Evolutionary conservation across 495 filamentous ascomycete genomes (phyloP).

Genomic region (Aspergillus steynii): DNA sequence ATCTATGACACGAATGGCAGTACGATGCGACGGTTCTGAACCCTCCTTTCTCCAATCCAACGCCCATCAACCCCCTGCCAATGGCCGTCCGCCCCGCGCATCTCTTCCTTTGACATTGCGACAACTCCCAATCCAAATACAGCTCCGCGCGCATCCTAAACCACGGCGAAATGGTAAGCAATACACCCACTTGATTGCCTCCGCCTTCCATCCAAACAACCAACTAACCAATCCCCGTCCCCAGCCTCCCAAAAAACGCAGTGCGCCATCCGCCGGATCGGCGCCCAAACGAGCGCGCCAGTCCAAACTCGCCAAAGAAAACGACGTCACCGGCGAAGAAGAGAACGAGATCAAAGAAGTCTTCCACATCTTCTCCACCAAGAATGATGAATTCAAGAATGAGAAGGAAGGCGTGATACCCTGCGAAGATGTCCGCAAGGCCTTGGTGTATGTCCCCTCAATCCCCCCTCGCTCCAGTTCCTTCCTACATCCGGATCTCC

Average conservation of each 20-base stretch:
- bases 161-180: conserved; percentile 7
- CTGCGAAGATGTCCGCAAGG: conserved; percentile 76
- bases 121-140: neutral
- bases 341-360: conserved; percentile 90
- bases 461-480: conserved; percentile 7
- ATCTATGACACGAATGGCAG: neutral
- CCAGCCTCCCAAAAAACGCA: conserved; percentile 45
- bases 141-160: neutral
- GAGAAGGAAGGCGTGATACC: conserved; percentile 74
- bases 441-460: conserved; percentile 65
- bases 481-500: neutral
- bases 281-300: conserved; percentile 52
- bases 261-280: conserved; percentile 27
- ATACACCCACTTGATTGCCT: neutral
- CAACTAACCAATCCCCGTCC: conserved; percentile 1
- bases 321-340: conserved; percentile 78
- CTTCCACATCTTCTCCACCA: conserved; percentile 71
- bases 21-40: neutral
- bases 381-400: conserved; percentile 58
- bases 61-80: neutral
- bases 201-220: neutral
- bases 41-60: neutral
- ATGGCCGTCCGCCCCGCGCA: neutral
- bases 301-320: conserved; percentile 86
- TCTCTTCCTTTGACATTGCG: conserved; percentile 1